phyloP scores from a whole-genome alignment of 2,329 filamentous ascomycete species.

The Beauveria rudraprayagi region DNA sequence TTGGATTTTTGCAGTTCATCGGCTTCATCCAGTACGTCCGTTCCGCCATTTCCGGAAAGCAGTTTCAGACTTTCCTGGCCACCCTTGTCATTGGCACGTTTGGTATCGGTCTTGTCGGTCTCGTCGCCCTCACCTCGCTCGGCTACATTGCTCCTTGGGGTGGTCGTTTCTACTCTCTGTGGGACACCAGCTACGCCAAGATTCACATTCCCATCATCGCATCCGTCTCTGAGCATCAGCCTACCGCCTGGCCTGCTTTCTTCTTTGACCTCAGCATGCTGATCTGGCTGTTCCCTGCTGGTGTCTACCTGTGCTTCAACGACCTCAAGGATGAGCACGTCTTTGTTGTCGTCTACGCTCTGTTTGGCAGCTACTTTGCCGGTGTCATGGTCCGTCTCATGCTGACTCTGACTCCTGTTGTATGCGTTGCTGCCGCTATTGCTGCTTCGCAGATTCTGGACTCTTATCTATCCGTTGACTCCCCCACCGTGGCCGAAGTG shows the following conservation, averaged over 20 bases:
- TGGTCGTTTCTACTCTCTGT: conserved; percentile 97
- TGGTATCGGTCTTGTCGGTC: conserved; percentile 59
- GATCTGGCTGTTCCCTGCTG: conserved; percentile 98
- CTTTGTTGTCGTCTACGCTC: conserved; percentile 94
- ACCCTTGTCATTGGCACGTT: conserved; percentile 69
- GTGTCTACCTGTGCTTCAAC: conserved; percentile 97
- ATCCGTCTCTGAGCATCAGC: conserved; percentile 98
- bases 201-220: conserved; percentile 99
- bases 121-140: conserved; percentile 80
- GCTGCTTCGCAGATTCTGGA: conserved; percentile 83
- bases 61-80: conserved; percentile 86
- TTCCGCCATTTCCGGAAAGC: conserved; percentile 78
- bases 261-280: conserved; percentile 98
- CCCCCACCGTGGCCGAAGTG: conserved; percentile 46
- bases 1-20: conserved; percentile 88
- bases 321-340: conserved; percentile 92
- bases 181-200: conserved; percentile 96
- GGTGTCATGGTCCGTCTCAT: conserved; percentile 99
- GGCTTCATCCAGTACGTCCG: conserved; percentile 88
- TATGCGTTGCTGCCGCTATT: conserved; percentile 88
- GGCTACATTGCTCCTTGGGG: conserved; percentile 96
- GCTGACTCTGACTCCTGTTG: conserved; percentile 92
- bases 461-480: conserved; percentile 64
- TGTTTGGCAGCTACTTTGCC: conserved; percentile 94
- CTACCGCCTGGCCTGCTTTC: conserved; percentile 97